Percentiles rank a stretch among this genome's conserved stretches.
Evolutionary conservation across 371 early-diverging fungal species (phyloP).

Genomic region (Mortierella sp.): DNA sequence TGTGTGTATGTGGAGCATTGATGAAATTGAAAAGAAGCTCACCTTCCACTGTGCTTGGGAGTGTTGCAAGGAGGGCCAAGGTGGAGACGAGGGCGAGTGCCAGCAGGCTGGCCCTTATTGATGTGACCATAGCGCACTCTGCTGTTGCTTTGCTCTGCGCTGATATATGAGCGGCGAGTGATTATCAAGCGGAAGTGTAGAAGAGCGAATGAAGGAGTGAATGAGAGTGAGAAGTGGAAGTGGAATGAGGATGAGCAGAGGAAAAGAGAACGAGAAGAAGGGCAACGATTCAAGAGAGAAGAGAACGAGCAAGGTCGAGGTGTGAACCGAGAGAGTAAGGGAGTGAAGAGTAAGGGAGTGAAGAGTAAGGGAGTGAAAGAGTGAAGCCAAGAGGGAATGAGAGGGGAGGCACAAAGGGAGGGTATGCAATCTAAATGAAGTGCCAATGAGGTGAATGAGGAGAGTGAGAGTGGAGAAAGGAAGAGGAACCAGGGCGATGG

Average conservation of each 20-base stretch:
- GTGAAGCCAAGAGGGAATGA: too few species aligned
- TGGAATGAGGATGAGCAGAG: not conserved
- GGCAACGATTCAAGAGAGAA: not conserved
- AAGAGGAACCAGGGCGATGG: not conserved
- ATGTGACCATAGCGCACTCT: conserved; percentile 16
- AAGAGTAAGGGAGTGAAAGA: not conserved
- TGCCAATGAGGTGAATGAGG: conserved; percentile 20
- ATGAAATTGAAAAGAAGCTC: not conserved
- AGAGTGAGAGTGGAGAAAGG: conserved; percentile 7
- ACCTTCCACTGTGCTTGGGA: not conserved
- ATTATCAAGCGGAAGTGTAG: not conserved
- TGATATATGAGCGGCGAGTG: not conserved
- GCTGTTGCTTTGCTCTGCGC: not conserved
- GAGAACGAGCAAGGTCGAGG: not conserved
- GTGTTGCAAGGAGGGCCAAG: not conserved
- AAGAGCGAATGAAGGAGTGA: not conserved
- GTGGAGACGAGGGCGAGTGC: conserved; percentile 14
- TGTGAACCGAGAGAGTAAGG: not conserved
- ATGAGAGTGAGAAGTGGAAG: too few species aligned
- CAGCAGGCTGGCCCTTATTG: conserved; percentile 21
- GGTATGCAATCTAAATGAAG: not conserved
- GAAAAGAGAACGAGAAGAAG: too few species aligned
- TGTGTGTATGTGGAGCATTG: not conserved
- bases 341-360: not conserved
- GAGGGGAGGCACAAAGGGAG: not conserved